Conservation (phyloP, 352 stramenopile genomes). For the Pythium phragmiticola region DNA sequence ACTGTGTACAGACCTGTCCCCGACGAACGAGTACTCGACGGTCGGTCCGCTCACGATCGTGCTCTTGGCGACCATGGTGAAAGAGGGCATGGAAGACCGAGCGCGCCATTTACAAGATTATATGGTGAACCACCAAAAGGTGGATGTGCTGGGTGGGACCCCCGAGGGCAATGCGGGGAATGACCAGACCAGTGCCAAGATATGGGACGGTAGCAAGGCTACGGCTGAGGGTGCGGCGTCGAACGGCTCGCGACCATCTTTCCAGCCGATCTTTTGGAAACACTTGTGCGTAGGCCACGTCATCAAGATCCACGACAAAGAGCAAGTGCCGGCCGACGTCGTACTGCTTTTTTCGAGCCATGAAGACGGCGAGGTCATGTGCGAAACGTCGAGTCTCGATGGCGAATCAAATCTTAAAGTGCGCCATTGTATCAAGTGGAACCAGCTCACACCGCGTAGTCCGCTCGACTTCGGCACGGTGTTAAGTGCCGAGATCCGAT, state of each 20-base stretch:
- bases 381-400: slow-evolving; percentile 81
- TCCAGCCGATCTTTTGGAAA: slow-evolving; percentile 78
- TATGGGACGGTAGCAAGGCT: slow-evolving; percentile 15
- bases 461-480: slow-evolving; percentile 48
- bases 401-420: slow-evolving; percentile 86
- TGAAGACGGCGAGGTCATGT: slow-evolving; percentile 67
- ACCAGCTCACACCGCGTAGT: slow-evolving; percentile 36
- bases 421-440: slow-evolving; percentile 61
- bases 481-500: slow-evolving; percentile 65
- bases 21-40: slow-evolving; percentile 88
- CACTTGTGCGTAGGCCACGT: slow-evolving; percentile 87
- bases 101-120: slow-evolving; percentile 72
- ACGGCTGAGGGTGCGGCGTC: slow-evolving; percentile 6
- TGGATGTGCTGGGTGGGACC: slow-evolving; percentile 44
- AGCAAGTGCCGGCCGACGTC: slow-evolving; percentile 91
- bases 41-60: slow-evolving; percentile 79
- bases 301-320: slow-evolving; percentile 84
- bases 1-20: slow-evolving; percentile 85
- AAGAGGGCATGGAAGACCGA: slow-evolving; percentile 81
- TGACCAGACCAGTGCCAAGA: slow-evolving; percentile 16
- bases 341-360: slow-evolving; percentile 87
- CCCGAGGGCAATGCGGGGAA: slow-evolving; percentile 16
- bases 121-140: slow-evolving; percentile 63
- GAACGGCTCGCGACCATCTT: slow-evolving; percentile 30
- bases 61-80: slow-evolving; percentile 80